A percentile compares a stretch with the other conserved stretches of the same genome.
These are phyloP conservation scores for Datisca glomerata DNA, from an alignment of 306 rosid genomes.

Conservation along the genomic window DNA sequence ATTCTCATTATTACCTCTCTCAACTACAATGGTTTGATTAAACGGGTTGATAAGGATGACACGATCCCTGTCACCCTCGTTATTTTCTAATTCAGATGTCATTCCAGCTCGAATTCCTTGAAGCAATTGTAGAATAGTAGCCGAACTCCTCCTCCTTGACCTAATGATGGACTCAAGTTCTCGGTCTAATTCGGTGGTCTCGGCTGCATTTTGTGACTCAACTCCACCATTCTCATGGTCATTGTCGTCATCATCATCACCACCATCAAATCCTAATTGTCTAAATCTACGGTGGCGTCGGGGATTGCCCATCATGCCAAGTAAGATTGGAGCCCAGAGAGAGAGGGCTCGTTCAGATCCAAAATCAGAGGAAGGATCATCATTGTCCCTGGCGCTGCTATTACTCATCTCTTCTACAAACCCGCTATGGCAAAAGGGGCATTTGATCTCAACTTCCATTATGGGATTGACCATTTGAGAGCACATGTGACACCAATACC, in stretches of 20 bases:
- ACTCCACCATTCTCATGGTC: conserved; percentile 13
- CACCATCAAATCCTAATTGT: conserved; percentile 27
- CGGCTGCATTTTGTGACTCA: conserved; percentile 13
- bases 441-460: conserved; percentile 44
- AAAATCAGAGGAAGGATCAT: conserved; percentile 25
- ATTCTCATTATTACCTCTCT: conserved; percentile 27
- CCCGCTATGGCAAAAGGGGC: conserved; percentile 54
- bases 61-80: conserved; percentile 39
- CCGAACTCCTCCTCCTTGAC: conserved; percentile 64
- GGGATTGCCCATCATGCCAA: conserved; percentile 64
- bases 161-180: conserved; percentile 50
- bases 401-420: conserved; percentile 46
- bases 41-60: conserved; percentile 51
- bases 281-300: conserved; percentile 36
- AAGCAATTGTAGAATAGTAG: conserved; percentile 58
- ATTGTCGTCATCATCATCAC: conserved; percentile 23
- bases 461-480: conserved; percentile 43
- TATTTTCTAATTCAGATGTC: conserved; percentile 40
- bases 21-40: conserved; percentile 50
- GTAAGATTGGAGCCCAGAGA: conserved; percentile 70
- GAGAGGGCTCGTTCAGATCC: conserved; percentile 50
- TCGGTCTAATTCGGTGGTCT: conserved; percentile 31
- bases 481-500: conserved; percentile 68
- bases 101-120: conserved; percentile 63
- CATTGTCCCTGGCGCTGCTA: conserved; percentile 11